Evolutionary conservation across 768 basidiomycete genomes (phyloP).

Genomic region (Psilocybe cyanescens): DNA sequence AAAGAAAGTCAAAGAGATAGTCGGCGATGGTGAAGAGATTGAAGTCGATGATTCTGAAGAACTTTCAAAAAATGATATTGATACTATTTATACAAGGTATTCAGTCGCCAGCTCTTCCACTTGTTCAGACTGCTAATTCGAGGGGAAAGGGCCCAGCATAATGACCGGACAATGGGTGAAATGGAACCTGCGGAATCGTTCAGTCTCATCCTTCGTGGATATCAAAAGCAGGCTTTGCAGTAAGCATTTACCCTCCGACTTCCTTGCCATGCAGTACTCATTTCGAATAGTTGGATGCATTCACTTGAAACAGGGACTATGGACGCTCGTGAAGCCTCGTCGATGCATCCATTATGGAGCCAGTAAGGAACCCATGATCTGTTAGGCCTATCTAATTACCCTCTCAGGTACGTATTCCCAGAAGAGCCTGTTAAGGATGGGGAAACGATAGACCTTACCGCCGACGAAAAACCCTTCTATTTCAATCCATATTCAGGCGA

Average conservation of each 20-base stretch:
- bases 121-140: background rate
- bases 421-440: constrained; percentile 52
- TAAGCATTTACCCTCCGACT: constrained; percentile 33
- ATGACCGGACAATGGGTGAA: constrained; percentile 75
- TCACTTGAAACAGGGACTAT: constrained; percentile 78
- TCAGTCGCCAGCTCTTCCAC: background rate
- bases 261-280: too few species aligned
- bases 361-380: constrained; percentile 55
- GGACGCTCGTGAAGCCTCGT: constrained; percentile 68
- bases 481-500: constrained; percentile 94
- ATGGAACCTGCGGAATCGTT: constrained; percentile 86
- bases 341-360: constrained; percentile 95
- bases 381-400: constrained; percentile 9
- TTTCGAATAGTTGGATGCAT: constrained; percentile 79
- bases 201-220: constrained; percentile 73
- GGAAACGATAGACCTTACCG: constrained; percentile 77
- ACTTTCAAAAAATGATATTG: constrained; percentile 78
- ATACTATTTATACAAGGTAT: constrained; percentile 85
- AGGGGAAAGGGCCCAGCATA: constrained; percentile 86
- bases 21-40: constrained; percentile 80
- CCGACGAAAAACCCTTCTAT: constrained; percentile 80
- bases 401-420: constrained; percentile 73
- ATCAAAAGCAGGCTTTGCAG: constrained; percentile 93
- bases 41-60: constrained; percentile 87
- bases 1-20: constrained; percentile 65